Evolutionary conservation across 2,329 filamentous ascomycete genomes (phyloP).

Genomic region (Pseudogymnoascus sp.): DNA sequence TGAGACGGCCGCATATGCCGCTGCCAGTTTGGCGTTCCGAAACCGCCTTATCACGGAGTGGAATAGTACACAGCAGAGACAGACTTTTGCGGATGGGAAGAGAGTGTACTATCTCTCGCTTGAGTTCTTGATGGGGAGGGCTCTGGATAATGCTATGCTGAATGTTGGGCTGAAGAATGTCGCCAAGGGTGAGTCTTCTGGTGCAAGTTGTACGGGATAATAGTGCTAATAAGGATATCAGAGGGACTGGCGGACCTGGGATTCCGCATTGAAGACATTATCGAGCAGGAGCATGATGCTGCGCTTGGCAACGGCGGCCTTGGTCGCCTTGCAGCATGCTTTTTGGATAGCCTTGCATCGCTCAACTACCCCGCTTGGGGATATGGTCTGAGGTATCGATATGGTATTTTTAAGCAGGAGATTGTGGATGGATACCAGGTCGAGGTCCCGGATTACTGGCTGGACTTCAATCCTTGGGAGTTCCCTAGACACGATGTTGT

Average conservation of each 20-base stretch:
- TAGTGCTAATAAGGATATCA: too few species aligned
- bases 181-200: conserved; percentile 67
- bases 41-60: conserved; percentile 90
- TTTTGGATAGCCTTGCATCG: conserved; percentile 90
- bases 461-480: conserved; percentile 99
- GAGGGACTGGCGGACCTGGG: conserved; percentile 82
- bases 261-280: conserved; percentile 94
- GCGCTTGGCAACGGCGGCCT: conserved; percentile 94
- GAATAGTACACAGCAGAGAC: conserved; percentile 96
- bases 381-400: conserved; percentile 89
- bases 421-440: conserved; percentile 97
- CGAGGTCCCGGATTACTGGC: conserved; percentile 97
- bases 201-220: too few species aligned
- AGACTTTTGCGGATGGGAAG: conserved; percentile 86
- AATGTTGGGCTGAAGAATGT: conserved; percentile 84
- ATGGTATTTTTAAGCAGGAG: conserved; percentile 99
- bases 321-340: conserved; percentile 89
- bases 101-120: conserved; percentile 94
- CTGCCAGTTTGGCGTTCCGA: conserved; percentile 83
- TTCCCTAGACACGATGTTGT: conserved; percentile 93
- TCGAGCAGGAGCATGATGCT: conserved; percentile 90
- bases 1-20: conserved; percentile 84
- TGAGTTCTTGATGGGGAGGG: conserved; percentile 95
- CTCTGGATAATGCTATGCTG: conserved; percentile 96
- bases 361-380: conserved; percentile 97